Conservation (phyloP, 352 stramenopile species). For the Pythium vanterpoolii region DNA sequence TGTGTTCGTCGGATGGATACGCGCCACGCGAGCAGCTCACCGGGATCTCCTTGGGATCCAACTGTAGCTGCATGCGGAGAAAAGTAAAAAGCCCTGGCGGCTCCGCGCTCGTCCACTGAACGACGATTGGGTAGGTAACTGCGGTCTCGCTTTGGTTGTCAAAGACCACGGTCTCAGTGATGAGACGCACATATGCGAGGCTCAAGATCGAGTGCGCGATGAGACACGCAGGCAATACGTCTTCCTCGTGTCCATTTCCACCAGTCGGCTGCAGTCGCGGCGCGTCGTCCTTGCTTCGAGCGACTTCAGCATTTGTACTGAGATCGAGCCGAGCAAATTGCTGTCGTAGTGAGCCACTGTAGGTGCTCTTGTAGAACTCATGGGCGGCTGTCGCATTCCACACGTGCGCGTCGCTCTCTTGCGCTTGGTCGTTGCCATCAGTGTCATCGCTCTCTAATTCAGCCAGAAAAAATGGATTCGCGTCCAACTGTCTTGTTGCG, state of each 20-base stretch:
- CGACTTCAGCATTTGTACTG: neutral
- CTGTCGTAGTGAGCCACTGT: neutral
- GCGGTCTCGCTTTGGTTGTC: neutral
- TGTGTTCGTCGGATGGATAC: neutral
- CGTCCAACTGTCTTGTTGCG: neutral
- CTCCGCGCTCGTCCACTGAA: neutral
- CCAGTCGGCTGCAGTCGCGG: neutral
- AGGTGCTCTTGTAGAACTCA: neutral
- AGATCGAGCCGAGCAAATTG: neutral
- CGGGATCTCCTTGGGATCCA: neutral
- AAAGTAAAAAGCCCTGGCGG: neutral
- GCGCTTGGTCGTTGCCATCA: neutral
- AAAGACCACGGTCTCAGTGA: constrained; percentile 6
- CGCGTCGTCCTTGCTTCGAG: neutral
- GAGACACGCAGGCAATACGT: constrained; percentile 14
- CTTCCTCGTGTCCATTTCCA: neutral
- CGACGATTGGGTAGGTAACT: constrained; percentile 1
- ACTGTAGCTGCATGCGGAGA: constrained; percentile 11
- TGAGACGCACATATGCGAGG: constrained; percentile 10
- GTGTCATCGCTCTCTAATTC: constrained; percentile 8
- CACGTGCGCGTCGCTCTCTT: neutral
- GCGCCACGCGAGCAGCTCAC: neutral
- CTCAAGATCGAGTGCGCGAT: constrained; percentile 7
- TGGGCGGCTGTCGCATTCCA: neutral
- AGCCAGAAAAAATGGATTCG: constrained; percentile 13